phyloP scores from a whole-genome alignment of 805 yeast genomes.

The Spathaspora gorwiae region DNA sequence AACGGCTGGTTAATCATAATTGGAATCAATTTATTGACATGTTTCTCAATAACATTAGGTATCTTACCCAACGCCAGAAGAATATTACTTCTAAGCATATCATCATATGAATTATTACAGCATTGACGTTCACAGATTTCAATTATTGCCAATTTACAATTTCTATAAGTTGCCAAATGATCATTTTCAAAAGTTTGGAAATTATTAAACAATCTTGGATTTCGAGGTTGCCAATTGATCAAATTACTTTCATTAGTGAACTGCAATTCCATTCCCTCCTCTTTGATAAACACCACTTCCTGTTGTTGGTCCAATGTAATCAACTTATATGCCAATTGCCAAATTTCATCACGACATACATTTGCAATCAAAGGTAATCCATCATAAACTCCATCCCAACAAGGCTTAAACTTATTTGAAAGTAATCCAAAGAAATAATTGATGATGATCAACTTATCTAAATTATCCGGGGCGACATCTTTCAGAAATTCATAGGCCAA shows the following conservation, averaged over 20 bases:
- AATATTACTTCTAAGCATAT: conserved; percentile 49
- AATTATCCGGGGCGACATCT: conserved; percentile 8
- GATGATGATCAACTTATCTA: conserved; percentile 28
- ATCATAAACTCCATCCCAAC: conserved; percentile 75
- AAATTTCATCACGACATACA: conserved; percentile 39
- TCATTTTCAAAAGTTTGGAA: conserved; percentile 22
- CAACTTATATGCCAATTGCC: conserved; percentile 49
- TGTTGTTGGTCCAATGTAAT: conserved; percentile 14
- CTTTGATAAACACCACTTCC: neutral
- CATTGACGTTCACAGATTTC: conserved; percentile 29
- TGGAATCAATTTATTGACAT: conserved; percentile 55
- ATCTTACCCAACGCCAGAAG: conserved; percentile 52
- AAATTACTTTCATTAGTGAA: conserved; percentile 8
- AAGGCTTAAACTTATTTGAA: conserved; percentile 73
- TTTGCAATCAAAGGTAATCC: conserved; percentile 42
- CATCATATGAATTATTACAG: conserved; percentile 36
- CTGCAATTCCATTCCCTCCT: conserved; percentile 2
- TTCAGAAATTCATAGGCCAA: conserved; percentile 42
- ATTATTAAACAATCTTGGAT: conserved; percentile 41
- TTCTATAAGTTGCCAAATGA: conserved; percentile 25
- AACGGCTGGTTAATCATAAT: conserved; percentile 39
- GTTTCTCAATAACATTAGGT: conserved; percentile 68
- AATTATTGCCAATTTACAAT: conserved; percentile 32
- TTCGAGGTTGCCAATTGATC: conserved; percentile 41
- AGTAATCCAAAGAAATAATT: conserved; percentile 54